phyloP scores from a whole-genome alignment of 805 yeast genomes.

The Yamadazyma takamatsuzukensis region DNA sequence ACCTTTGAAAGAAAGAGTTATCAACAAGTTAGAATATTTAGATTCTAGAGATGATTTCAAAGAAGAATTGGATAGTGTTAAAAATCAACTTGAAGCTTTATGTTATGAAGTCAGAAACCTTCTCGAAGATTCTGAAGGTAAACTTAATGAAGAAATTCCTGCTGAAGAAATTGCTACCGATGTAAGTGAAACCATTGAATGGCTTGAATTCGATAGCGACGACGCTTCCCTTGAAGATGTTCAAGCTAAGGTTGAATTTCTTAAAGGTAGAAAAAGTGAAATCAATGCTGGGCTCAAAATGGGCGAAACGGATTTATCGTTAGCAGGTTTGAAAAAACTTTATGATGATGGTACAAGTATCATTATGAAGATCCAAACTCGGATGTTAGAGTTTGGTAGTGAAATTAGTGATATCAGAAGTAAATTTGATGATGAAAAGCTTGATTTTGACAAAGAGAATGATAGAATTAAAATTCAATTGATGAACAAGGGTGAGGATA shows the following conservation, averaged over 20 bases:
- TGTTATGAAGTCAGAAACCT: constrained; percentile 65
- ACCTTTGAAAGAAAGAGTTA: constrained; percentile 42
- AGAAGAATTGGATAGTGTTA: constrained; percentile 49
- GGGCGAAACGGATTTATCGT: constrained; percentile 44
- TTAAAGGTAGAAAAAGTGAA: constrained; percentile 16
- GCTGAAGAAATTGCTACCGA: constrained; percentile 15
- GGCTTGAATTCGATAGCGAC: constrained; percentile 75
- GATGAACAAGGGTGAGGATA: constrained; percentile 18
- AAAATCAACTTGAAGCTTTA: constrained; percentile 69
- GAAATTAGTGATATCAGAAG: constrained; percentile 41
- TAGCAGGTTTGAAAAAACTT: constrained; percentile 40
- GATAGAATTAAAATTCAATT: constrained; percentile 35
- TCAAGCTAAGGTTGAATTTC: constrained; percentile 18
- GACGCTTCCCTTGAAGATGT: constrained; percentile 35
- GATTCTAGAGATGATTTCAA: constrained; percentile 55
- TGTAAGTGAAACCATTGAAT: constrained; percentile 56
- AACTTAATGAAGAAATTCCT: constrained; percentile 24
- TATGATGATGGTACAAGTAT: constrained; percentile 40
- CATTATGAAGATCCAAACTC: constrained; percentile 40
- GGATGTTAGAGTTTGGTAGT: constrained; percentile 42
- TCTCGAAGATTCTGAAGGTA: constrained; percentile 51
- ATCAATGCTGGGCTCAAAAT: constrained; percentile 38
- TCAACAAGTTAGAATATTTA: constrained; percentile 47
- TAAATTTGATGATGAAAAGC: constrained; percentile 40
- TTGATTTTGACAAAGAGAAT: constrained; percentile 53